Base-by-base conservation (phyloP, 2,329 filamentous ascomycete species). In the Ophiobolus disseminans region DNA sequence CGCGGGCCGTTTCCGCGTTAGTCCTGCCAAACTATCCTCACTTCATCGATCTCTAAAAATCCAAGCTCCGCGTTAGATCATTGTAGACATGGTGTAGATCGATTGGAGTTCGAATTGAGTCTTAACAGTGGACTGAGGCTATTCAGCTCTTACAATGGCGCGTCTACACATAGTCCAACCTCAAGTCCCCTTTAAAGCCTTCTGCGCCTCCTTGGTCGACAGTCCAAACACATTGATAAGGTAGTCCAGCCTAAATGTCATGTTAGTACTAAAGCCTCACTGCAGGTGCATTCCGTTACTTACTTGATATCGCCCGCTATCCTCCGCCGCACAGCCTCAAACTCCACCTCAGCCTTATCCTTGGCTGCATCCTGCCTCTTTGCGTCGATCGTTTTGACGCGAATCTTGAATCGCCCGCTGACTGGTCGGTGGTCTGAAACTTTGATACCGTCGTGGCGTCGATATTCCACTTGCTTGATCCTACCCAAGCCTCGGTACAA, bases 401-500 rank as follows among this genome's bases (percentile, higher is more conserved):
- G 85, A 44, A 97, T 83, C 66, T 84, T 86, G 75, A 99, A 96
- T 26, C 80, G 79, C 1, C 89, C 94, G 53, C 88, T 96, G 22
- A 99, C 94, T 8, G 94, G 94, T 57, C 94, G 82, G 74, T 99
- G 94, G 70, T 99, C 94, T 23, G 90, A 96, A 4, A 93, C 89
- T 51, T 87, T 83, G 25, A 97, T 88, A 21, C 57, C 53, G 73
- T 97, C 94, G 74, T 97, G 93, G 39, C 94, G 80, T 40, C 83
- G 80, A 73, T 99, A 99, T 57, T 96, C 90, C 39, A 91, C 76
- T 73, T 97, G 92, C 73, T 91, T 87, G 62, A 97, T 86, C 46
- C 89, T 85, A 21, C 90, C 90, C 10, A 88, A 75, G 17, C 91
- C 91, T 17, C 92, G 84, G 62, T 91, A 96, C n/a, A 99, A 77